These are phyloP conservation scores for Pseudozyma hubeiensis DNA, from an alignment of 1,284 basidiomycete species.

Conservation along the genomic window DNA sequence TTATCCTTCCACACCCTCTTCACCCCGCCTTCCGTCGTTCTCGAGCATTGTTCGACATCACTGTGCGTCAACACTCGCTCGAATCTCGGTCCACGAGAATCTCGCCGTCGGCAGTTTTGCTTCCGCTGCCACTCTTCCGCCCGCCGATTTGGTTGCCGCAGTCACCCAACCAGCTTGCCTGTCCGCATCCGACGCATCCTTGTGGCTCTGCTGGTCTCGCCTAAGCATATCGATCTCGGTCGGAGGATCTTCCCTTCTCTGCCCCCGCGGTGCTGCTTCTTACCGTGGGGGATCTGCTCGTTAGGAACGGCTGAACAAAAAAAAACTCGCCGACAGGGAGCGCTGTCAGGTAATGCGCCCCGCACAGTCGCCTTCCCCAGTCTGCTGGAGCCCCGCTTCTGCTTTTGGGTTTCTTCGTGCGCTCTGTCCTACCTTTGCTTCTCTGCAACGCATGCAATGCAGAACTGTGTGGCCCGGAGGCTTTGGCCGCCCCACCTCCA, in stretches of 20 bases:
- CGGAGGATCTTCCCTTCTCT: constrained; percentile 1
- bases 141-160: constrained; percentile 3
- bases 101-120: background rate
- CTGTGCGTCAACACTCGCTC: constrained; percentile 2
- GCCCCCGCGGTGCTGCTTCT: background rate
- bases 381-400: constrained; percentile 10
- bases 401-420: background rate
- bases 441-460: background rate
- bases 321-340: constrained; percentile 11
- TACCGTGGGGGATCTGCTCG: constrained; percentile 2
- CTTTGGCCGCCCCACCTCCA: background rate
- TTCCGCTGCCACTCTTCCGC: background rate
- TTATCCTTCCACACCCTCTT: background rate
- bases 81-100: constrained; percentile 6
- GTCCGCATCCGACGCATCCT: too few species aligned
- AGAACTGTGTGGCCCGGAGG: background rate
- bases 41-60: constrained; percentile 4
- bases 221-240: background rate
- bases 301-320: background rate
- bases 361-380: background rate
- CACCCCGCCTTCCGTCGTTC: background rate
- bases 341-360: constrained; percentile 15
- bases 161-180: background rate
- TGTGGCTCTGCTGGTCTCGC: background rate
- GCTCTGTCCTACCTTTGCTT: background rate